Conservation (phyloP, 164 flowering plant species). For the Liquidambar formosana region DNA sequence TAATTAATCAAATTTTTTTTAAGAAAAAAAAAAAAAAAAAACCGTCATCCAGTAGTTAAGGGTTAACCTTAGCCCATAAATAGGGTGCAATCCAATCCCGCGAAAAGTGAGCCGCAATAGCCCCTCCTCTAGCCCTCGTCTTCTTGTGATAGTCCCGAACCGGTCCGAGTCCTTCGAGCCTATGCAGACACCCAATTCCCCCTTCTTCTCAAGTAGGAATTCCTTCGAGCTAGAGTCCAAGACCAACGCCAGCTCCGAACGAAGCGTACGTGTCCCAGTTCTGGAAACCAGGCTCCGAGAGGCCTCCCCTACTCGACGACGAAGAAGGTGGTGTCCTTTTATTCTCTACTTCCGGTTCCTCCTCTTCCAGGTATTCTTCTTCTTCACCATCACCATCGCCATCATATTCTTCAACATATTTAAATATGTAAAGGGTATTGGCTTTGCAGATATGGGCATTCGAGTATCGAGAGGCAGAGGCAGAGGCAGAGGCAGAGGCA, state of each 20-base stretch:
- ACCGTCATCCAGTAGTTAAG: too few relatives aligned
- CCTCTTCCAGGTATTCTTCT: slow-evolving; percentile 47
- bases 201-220: not conserved
- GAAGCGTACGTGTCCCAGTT: slow-evolving; percentile 53
- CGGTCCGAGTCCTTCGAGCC: too few relatives aligned
- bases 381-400: not conserved
- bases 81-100: too few relatives aligned
- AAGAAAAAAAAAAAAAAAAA: too few relatives aligned
- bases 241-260: not conserved
- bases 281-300: slow-evolving; percentile 93
- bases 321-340: slow-evolving; percentile 91
- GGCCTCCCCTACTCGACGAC: slow-evolving; percentile 81
- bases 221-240: too few relatives aligned
- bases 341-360: slow-evolving; percentile 39
- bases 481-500: slow-evolving; percentile 88
- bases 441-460: slow-evolving; percentile 51
- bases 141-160: too few relatives aligned
- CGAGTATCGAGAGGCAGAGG: slow-evolving; percentile 72
- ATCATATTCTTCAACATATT: not conserved
- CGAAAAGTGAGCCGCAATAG: too few relatives aligned
- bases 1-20: too few relatives aligned
- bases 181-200: too few relatives aligned
- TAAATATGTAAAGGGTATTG: not conserved
- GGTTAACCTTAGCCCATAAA: too few relatives aligned
- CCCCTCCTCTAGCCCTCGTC: too few relatives aligned